phyloP scores from a whole-genome alignment of 1,139 yeast species.

The Candida albicans region DNA sequence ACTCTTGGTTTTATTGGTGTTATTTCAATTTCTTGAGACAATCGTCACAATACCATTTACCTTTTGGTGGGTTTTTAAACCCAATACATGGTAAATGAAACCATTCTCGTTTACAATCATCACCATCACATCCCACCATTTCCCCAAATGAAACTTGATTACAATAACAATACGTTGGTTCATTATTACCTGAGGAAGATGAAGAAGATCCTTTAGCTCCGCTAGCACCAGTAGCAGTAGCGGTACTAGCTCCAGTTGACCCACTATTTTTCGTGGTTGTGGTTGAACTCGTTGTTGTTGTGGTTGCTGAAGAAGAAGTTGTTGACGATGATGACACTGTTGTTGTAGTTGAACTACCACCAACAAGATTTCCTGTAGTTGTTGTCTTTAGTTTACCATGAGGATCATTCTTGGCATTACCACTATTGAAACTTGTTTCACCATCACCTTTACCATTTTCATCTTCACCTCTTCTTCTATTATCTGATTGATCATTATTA shows the following conservation, averaged over 20 bases:
- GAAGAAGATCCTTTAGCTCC: background rate
- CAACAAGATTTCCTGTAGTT: background rate
- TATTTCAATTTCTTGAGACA: constrained; percentile 54
- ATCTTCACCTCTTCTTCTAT: constrained; percentile 1
- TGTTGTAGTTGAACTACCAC: constrained; percentile 11
- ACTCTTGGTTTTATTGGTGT: constrained; percentile 16
- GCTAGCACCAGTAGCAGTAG: constrained; percentile 16
- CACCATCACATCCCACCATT: constrained; percentile 98
- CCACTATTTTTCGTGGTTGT: no score
- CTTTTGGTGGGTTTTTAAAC: constrained; percentile 84
- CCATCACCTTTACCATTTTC: background rate
- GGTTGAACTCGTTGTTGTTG: no score
- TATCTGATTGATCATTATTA: constrained; percentile 5
- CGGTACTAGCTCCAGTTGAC: background rate
- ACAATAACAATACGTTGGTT: constrained; percentile 93
- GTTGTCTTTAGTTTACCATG: no score
- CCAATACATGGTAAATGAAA: constrained; percentile 97
- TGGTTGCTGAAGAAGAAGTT: no score
- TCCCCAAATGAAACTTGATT: constrained; percentile 97
- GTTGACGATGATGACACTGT: constrained; percentile 1
- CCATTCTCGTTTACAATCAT: constrained; percentile 92
- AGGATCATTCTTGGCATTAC: background rate
- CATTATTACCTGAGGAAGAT: constrained; percentile 29
- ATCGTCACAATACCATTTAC: constrained; percentile 96
- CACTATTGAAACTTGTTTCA: constrained; percentile 1